phyloP scores from a whole-genome alignment of 1,284 basidiomycete species.

The Singerocomus rubriflavus region DNA sequence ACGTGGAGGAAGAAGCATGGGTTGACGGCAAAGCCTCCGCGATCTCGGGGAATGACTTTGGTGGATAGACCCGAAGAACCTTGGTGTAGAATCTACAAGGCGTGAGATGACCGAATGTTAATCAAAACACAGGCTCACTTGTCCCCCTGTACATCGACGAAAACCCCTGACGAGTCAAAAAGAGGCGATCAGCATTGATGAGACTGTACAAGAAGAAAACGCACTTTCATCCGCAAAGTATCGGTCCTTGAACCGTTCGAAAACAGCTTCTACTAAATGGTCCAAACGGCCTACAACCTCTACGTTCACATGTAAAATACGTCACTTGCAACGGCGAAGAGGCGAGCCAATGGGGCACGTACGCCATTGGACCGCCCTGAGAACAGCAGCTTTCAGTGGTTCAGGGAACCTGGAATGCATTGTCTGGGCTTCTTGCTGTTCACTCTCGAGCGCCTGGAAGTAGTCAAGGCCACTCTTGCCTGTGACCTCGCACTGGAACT shows the following conservation, averaged over 20 bases:
- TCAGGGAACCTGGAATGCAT: constrained; percentile 91
- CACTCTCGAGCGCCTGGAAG: constrained; percentile 90
- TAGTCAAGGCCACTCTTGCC: constrained; percentile 92
- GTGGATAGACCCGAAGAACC: constrained; percentile 72
- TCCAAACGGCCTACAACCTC: constrained; percentile 96
- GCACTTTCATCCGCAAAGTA: constrained; percentile 89
- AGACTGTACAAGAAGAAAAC: constrained; percentile 33
- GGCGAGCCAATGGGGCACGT: constrained; percentile 41
- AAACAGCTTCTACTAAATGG: constrained; percentile 90
- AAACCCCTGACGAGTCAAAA: constrained; percentile 55
- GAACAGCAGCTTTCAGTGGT: constrained; percentile 86
- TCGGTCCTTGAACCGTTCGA: constrained; percentile 92
- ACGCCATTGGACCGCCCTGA: constrained; percentile 96
- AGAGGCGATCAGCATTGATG: constrained; percentile 25
- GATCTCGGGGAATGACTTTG: constrained; percentile 49
- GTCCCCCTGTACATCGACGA: constrained; percentile 80
- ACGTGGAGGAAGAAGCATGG: constrained; percentile 34
- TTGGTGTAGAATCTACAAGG: constrained; percentile 68
- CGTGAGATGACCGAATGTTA: constrained; percentile 24
- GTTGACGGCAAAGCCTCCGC: constrained; percentile 37
- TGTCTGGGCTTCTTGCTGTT: constrained; percentile 82
- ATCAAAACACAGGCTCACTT: constrained; percentile 51
- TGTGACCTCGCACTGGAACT: constrained; percentile 94
- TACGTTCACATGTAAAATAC: constrained; percentile 35
- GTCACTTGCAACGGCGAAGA: constrained; percentile 18